Base-by-base conservation (phyloP, 1,284 basidiomycete genomes). In the Sanghuangporus weigelae region DNA sequence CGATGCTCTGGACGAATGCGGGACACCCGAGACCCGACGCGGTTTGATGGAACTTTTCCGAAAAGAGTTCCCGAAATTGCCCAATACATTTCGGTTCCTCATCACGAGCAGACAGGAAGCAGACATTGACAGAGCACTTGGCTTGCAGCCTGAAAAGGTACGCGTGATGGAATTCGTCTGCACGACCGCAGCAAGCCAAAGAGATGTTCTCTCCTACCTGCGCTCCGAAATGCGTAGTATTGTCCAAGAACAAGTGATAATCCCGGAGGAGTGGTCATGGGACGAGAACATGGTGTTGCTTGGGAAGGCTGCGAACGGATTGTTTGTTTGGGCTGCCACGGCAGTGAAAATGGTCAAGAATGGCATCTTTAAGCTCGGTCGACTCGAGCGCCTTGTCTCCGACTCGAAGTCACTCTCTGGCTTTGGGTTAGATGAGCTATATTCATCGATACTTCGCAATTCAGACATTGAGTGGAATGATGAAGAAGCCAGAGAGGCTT, bases 271-370 rank as follows among this genome's bases (percentile, higher is more conserved):
- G 14, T 59, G 57, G 57, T 23, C 19, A 19, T 59, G 19, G 14
- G 23, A 39, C 6, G 12, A 19, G 7, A 68, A 70, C 14, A 53
- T 72, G 10, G 64, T 68, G 11, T 40, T 36, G 42, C 63, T 73
- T 26, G 69, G 69, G 11, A 46, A 68, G 23, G 71, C 67, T 26
- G 66, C 71, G 2, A 59, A 66, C 16, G 69, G 71, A 2, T 58
- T 73, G 14, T 73, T 73, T 50, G 73, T 73, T n/a, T 73, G 72
- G 57, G 69, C 72, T 7, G 60, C 68, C 12, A 73, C 71, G 1
- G 71, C 73, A 35, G 63, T 73, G 54, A 72, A 69, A 23, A 14
- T 57, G 16, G 46, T 63, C 4, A 46, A 3, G n/a, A 23, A 49
- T 14, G 35, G 58, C 38, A 35, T 7, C 26, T 14, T 50, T 21